Evolutionary conservation across 169 alveolate species (phyloP).

Genomic region (Eimeria tenella): DNA sequence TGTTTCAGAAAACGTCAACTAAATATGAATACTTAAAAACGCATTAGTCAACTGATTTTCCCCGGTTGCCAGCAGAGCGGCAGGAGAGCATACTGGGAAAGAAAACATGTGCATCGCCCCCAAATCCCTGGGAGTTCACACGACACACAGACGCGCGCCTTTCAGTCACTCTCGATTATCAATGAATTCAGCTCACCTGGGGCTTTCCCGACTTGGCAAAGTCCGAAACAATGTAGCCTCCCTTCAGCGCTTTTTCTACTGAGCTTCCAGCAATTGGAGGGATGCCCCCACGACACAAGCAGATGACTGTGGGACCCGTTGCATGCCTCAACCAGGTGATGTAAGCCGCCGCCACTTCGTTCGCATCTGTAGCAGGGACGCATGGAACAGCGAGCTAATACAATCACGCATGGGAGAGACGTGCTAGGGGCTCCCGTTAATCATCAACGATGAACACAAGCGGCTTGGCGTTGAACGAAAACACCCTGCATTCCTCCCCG

Average conservation of each 20-base stretch:
- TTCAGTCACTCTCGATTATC: too few species aligned
- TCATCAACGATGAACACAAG: too few species aligned
- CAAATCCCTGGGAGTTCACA: too few species aligned
- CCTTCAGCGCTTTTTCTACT: conserved; percentile 83
- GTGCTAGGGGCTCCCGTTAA: too few species aligned
- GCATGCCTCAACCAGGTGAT: conserved; percentile 73
- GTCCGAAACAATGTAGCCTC: conserved; percentile 86
- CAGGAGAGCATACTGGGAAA: too few species aligned
- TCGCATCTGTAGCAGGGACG: conserved; percentile 66
- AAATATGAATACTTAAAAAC: too few species aligned
- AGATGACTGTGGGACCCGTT: conserved; percentile 77
- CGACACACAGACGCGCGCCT: too few species aligned
- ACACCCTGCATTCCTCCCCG: background rate
- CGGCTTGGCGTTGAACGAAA: background rate
- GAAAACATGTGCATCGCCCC: too few species aligned
- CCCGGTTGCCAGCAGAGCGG: too few species aligned
- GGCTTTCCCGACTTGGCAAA: conserved; percentile 60
- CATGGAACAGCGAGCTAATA: background rate
- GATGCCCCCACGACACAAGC: conserved; percentile 80
- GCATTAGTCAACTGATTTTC: too few species aligned
- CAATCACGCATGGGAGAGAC: background rate
- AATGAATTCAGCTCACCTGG: conserved; percentile 32
- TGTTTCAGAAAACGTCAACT: too few species aligned
- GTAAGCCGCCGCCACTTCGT: conserved; percentile 81
- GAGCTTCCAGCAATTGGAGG: conserved; percentile 83